phyloP scores from a whole-genome alignment of 306 rosid species.

The Boehmeria nivea region DNA sequence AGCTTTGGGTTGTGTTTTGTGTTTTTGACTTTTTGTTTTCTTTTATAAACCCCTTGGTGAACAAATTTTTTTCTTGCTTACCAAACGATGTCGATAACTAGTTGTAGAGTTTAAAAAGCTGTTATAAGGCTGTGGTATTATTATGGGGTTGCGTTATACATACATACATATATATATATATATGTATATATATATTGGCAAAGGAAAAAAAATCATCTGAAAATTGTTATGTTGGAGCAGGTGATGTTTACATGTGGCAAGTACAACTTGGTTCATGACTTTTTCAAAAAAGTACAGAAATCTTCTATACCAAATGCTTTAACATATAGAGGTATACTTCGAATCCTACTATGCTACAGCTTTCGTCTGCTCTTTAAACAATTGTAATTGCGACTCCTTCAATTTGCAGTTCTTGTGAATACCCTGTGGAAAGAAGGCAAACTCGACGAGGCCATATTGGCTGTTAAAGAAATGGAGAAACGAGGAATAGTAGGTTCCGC shows the following conservation, averaged over 20 bases:
- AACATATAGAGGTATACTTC: conserved; percentile 74
- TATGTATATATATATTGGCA: too few relatives aligned
- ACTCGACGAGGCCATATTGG: conserved; percentile 62
- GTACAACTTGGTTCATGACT: conserved; percentile 89
- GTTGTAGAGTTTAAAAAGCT: too few relatives aligned
- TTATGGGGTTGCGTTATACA: too few relatives aligned
- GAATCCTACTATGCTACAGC: conserved; percentile 1
- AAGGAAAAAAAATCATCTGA: too few relatives aligned
- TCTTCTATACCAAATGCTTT: conserved; percentile 73
- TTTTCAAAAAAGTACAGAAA: conserved; percentile 79
- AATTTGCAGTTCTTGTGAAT: conserved; percentile 67
- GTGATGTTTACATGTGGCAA: conserved; percentile 91
- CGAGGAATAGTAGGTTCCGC: conserved; percentile 96
- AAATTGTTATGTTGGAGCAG: conserved; percentile 35
- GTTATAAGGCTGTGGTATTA: too few relatives aligned
- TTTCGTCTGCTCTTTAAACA: too few relatives aligned
- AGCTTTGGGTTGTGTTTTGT: too few relatives aligned
- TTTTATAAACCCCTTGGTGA: too few relatives aligned
- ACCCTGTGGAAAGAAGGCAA: conserved; percentile 84
- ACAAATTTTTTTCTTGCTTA: too few relatives aligned
- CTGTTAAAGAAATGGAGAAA: conserved; percentile 75
- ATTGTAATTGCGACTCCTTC: conserved; percentile 30
- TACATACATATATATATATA: too few relatives aligned
- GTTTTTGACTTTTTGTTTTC: too few relatives aligned
- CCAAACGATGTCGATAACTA: too few relatives aligned